Evolutionary conservation across 2,329 filamentous ascomycete species (phyloP).

Genomic region (Scleromitrula shiraiana): DNA sequence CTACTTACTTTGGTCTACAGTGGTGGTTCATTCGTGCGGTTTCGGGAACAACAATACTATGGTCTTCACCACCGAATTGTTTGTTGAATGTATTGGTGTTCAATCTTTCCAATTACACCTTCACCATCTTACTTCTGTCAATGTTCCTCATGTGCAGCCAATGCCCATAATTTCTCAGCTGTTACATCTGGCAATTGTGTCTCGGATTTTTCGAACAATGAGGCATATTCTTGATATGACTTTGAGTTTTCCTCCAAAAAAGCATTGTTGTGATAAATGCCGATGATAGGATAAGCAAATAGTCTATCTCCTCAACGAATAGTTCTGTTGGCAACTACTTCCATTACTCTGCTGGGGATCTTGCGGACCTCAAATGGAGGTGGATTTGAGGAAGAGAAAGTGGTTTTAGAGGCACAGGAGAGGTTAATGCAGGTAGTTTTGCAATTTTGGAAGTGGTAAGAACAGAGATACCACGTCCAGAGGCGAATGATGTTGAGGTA

Average conservation of each 20-base stretch:
- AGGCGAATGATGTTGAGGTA: conserved; percentile 22
- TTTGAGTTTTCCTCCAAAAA: background rate
- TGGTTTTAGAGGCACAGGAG: background rate
- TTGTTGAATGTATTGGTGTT: conserved; percentile 20
- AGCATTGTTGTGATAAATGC: conserved; percentile 16
- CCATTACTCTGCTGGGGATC: conserved; percentile 15
- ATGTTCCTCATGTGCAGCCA: conserved; percentile 9
- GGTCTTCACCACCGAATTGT: conserved; percentile 10
- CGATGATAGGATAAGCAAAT: conserved; percentile 14
- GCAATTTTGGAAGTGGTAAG: conserved; percentile 22
- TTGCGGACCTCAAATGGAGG: conserved; percentile 11
- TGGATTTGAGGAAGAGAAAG: background rate
- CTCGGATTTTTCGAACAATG: conserved; percentile 10
- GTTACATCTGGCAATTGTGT: conserved; percentile 13
- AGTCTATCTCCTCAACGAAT: conserved; percentile 14
- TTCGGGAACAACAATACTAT: conserved; percentile 12
- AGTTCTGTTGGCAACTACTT: conserved; percentile 16
- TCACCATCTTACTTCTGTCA: conserved; percentile 1
- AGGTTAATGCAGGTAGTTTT: conserved; percentile 17
- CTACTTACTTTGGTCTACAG: conserved; percentile 32
- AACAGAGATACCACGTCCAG: conserved; percentile 24
- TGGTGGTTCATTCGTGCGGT: conserved; percentile 33
- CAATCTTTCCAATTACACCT: conserved; percentile 15
- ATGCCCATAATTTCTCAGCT: conserved; percentile 6
- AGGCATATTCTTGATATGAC: background rate